These are phyloP conservation scores for Microstegium vimineum DNA, from an alignment of 176 grass and related monocot genomes.

Conservation along the genomic window DNA sequence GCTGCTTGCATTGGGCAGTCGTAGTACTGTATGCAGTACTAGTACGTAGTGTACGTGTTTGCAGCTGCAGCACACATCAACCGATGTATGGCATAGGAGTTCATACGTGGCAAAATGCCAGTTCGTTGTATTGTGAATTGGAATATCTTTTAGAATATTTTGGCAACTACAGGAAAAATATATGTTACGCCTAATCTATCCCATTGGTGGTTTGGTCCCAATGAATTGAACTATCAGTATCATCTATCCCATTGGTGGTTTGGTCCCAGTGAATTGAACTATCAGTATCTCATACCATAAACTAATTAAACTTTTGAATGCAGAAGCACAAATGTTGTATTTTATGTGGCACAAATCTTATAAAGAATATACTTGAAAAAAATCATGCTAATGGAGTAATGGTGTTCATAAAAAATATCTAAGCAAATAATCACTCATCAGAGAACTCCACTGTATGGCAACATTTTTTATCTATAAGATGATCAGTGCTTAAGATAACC, in stretches of 20 bases:
- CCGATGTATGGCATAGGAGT: background rate
- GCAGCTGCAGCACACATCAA: background rate
- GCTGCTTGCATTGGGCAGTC: background rate
- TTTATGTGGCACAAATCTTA: background rate
- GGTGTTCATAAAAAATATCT: background rate
- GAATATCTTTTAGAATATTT: background rate
- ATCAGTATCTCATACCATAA: background rate
- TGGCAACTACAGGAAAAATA: background rate
- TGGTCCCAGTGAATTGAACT: background rate
- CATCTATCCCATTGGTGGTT: background rate
- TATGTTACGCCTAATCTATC: background rate
- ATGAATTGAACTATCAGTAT: no score
- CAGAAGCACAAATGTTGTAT: background rate
- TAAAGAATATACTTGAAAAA: background rate
- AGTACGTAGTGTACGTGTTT: no score
- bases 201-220: no score
- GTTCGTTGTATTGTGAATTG: background rate
- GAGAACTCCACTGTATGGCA: background rate
- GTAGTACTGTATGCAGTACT: no score
- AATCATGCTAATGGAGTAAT: background rate
- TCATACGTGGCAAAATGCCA: background rate
- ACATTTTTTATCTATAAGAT: background rate
- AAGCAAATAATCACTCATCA: background rate
- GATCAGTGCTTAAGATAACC: background rate
- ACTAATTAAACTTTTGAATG: background rate